Percentiles rank a stretch among this genome's conserved stretches.
These are phyloP conservation scores for Teratosphaeria zuluensis DNA, from an alignment of 2,329 filamentous ascomycete genomes.

Conservation along the genomic window DNA sequence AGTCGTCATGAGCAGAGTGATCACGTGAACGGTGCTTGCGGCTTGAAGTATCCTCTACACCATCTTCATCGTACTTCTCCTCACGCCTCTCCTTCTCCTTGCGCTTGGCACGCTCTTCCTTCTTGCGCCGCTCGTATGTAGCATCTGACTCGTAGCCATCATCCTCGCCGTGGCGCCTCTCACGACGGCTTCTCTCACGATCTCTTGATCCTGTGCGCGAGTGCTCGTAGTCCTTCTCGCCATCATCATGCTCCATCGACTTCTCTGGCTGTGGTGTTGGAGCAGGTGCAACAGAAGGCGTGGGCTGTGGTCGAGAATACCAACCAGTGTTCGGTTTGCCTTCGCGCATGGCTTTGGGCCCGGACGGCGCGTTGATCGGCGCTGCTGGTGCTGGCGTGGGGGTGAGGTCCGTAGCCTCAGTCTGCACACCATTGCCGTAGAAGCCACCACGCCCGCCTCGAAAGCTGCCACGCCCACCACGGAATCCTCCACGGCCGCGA, in stretches of 20 bases:
- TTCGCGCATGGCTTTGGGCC: constrained; percentile 89
- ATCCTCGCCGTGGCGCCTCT: constrained; percentile 41
- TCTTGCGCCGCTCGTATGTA: constrained; percentile 28
- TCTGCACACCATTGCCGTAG: constrained; percentile 10
- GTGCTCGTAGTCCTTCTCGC: neutral
- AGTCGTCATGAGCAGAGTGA: constrained; percentile 48
- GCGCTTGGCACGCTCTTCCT: constrained; percentile 22
- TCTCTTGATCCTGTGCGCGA: neutral
- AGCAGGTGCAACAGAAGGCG: constrained; percentile 7
- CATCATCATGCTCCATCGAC: neutral
- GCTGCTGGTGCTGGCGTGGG: constrained; percentile 21
- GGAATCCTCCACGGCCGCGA: constrained; percentile 32
- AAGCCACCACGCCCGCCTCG: constrained; percentile 32
- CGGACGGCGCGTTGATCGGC: constrained; percentile 60
- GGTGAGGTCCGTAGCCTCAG: constrained; percentile 17
- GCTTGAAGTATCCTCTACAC: constrained; percentile 33
- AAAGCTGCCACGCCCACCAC: constrained; percentile 40
- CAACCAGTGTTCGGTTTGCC: constrained; percentile 75
- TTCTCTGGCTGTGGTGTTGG: constrained; percentile 5
- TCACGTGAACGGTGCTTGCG: constrained; percentile 50
- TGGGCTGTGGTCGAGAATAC: constrained; percentile 28
- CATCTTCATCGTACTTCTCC: constrained; percentile 32
- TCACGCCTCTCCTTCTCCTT: constrained; percentile 16
- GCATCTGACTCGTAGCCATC: constrained; percentile 34
- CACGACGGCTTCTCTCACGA: constrained; percentile 34